Conservation (phyloP, 2,329 filamentous ascomycete genomes). For the Claviceps purpurea region DNA sequence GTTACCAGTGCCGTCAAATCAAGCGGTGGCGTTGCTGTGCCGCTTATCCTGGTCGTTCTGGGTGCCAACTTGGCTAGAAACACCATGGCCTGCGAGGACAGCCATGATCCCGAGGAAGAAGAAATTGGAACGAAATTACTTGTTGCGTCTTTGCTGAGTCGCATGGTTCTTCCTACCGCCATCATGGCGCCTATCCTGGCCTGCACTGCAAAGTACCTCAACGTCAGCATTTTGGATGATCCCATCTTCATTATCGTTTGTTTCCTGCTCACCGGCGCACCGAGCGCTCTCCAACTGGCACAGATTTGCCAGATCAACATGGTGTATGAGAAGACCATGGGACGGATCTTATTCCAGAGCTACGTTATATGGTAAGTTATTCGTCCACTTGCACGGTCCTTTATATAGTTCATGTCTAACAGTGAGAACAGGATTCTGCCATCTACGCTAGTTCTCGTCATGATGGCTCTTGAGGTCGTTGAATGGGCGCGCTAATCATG, state of each 20-base stretch:
- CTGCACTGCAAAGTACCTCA: conserved; percentile 75
- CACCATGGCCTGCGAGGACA: conserved; percentile 57
- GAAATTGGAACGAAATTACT: conserved; percentile 61
- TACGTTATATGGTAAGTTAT: conserved; percentile 62
- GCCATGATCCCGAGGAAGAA: conserved; percentile 56
- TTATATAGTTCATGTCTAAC: conserved; percentile 15
- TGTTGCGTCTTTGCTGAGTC: conserved; percentile 69
- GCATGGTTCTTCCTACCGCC: conserved; percentile 84
- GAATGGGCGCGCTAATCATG: conserved; percentile 54
- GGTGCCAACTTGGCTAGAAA: conserved; percentile 90
- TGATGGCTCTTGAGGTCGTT: conserved; percentile 83
- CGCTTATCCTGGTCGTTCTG: conserved; percentile 86
- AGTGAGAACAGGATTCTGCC: conserved; percentile 61
- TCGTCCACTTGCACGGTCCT: conserved; percentile 6
- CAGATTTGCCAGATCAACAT: conserved; percentile 98
- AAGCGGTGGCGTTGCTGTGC: conserved; percentile 82
- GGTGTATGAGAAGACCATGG: conserved; percentile 92
- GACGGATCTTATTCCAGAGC: conserved; percentile 84
- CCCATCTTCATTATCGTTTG: conserved; percentile 97
- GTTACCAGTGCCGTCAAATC: conserved; percentile 78
- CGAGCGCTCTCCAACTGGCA: conserved; percentile 83
- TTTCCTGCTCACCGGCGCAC: conserved; percentile 88
- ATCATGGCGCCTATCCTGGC: conserved; percentile 89
- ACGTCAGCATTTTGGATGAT: conserved; percentile 88
- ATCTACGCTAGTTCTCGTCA: conserved; percentile 78